Evolutionary conservation across 208 protist genomes (phyloP).

Genomic region (Trypanosoma melophagium): DNA sequence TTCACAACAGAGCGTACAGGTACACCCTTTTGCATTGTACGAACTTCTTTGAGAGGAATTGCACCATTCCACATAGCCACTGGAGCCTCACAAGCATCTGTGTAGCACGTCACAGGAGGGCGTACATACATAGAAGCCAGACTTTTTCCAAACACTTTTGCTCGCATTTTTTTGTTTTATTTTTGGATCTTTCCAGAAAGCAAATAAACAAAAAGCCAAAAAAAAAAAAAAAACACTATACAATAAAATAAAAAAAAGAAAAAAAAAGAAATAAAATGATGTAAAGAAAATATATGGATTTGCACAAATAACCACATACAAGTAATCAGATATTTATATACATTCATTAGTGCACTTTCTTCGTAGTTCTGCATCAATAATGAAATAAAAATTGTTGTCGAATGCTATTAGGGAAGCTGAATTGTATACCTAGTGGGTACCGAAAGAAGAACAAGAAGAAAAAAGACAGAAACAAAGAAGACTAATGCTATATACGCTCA

Average conservation of each 20-base stretch:
- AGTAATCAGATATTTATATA: slow-evolving; percentile 1
- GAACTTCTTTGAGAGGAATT: slow-evolving; percentile 74
- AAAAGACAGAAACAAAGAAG: neutral
- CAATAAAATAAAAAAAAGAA: neutral
- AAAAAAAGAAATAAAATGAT: neutral
- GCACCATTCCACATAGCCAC: slow-evolving; percentile 85
- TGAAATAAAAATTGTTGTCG: slow-evolving; percentile 5
- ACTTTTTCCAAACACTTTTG: slow-evolving; percentile 47
- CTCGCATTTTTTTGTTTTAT: slow-evolving; percentile 36
- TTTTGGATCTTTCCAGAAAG: neutral
- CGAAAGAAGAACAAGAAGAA: neutral
- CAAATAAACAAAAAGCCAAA: neutral
- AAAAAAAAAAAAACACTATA: neutral
- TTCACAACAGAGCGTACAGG: slow-evolving; percentile 59
- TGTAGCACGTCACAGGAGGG: slow-evolving; percentile 67
- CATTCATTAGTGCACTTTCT: slow-evolving; percentile 1
- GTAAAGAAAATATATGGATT: neutral
- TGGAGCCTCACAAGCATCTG: slow-evolving; percentile 86
- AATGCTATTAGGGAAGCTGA: neutral
- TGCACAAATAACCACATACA: neutral
- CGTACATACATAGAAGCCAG: slow-evolving; percentile 59
- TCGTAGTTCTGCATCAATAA: neutral
- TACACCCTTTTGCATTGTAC: slow-evolving; percentile 51
- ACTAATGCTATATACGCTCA: slow-evolving; percentile 14
- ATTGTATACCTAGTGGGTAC: neutral